Evolutionary conservation across 2,329 filamentous ascomycete genomes (phyloP).

Genomic region (Microdochium nivale): DNA sequence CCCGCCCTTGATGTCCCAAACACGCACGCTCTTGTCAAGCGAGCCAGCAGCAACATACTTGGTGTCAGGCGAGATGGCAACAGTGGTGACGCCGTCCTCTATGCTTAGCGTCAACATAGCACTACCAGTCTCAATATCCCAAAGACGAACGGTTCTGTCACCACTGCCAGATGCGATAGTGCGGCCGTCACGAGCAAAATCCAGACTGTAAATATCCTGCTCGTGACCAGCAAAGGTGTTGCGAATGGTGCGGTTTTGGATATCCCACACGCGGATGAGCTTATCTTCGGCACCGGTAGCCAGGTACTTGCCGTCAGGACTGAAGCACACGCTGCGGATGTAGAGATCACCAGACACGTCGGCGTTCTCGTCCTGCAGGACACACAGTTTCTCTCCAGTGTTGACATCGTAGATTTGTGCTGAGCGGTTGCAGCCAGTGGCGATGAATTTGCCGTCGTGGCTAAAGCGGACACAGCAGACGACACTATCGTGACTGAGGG

Average conservation of each 20-base stretch:
- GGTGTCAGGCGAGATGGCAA: slow-evolving; percentile 92
- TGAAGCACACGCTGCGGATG: slow-evolving; percentile 97
- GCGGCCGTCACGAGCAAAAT: slow-evolving; percentile 87
- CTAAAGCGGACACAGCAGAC: slow-evolving; percentile 98
- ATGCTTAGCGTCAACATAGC: slow-evolving; percentile 83
- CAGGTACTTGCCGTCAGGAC: slow-evolving; percentile 86
- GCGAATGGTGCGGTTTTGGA: slow-evolving; percentile 71
- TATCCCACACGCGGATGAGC: slow-evolving; percentile 96
- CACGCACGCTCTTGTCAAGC: slow-evolving; percentile 92
- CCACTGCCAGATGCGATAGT: slow-evolving; percentile 94
- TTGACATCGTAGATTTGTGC: slow-evolving; percentile 97
- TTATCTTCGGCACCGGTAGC: slow-evolving; percentile 97
- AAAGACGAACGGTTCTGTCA: slow-evolving; percentile 87
- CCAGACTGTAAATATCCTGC: slow-evolving; percentile 95
- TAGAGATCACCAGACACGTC: slow-evolving; percentile 89
- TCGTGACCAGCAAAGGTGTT: slow-evolving; percentile 95
- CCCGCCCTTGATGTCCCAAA: slow-evolving; percentile 86
- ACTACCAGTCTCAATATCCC: slow-evolving; percentile 82
- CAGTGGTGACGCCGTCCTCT: slow-evolving; percentile 94
- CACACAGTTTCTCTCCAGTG: slow-evolving; percentile 78
- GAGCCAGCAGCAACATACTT: slow-evolving; percentile 92
- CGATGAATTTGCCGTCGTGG: slow-evolving; percentile 88
- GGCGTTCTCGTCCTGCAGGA: slow-evolving; percentile 80
- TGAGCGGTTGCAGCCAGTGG: slow-evolving; percentile 95
- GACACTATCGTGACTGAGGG: slow-evolving; percentile 86